A percentile compares a stretch with the other conserved stretches of the same genome.
Evolutionary conservation across 495 filamentous ascomycete species (phyloP).

Genomic region (Acidomyces sp.): DNA sequence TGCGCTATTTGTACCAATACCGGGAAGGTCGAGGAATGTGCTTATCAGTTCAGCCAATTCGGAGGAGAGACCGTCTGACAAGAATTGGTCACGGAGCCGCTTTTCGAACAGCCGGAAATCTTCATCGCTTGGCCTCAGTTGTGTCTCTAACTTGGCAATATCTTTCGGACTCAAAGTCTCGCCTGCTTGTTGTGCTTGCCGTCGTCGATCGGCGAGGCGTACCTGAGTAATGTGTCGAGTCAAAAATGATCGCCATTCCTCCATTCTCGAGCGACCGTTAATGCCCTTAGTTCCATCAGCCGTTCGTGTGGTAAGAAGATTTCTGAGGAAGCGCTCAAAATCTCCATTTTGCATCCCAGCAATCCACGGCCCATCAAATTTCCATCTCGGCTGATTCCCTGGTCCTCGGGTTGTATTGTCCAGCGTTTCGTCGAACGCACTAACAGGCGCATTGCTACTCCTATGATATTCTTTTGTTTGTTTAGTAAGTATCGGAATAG

Average conservation of each 20-base stretch:
- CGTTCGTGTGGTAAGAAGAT: conserved; percentile 41
- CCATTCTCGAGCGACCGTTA: conserved; percentile 4
- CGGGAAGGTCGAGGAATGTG: conserved; percentile 43
- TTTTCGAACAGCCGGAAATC: conserved; percentile 15
- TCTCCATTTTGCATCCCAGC: conserved; percentile 58
- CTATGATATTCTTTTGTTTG: neutral
- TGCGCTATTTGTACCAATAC: conserved; percentile 8
- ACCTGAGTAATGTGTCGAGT: conserved; percentile 33
- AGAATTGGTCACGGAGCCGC: conserved; percentile 11
- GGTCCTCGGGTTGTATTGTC: conserved; percentile 34
- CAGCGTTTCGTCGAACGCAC: conserved; percentile 46
- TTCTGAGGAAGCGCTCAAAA: conserved; percentile 52
- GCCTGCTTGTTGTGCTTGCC: conserved; percentile 16
- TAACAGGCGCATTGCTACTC: conserved; percentile 5
- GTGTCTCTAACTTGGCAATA: neutral
- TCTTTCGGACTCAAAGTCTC: neutral
- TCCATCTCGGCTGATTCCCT: conserved; percentile 40
- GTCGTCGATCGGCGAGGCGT: conserved; percentile 11
- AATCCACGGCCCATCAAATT: conserved; percentile 70
- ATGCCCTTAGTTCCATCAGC: neutral
- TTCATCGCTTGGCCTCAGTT: conserved; percentile 9
- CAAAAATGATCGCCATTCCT: conserved; percentile 37
- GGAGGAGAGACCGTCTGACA: conserved; percentile 20
- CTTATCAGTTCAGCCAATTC: conserved; percentile 36
- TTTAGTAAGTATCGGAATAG: conserved; percentile 46